These are phyloP conservation scores for Hypoxylon sp. DNA, from an alignment of 2,329 filamentous ascomycete genomes.

Conservation along the genomic window DNA sequence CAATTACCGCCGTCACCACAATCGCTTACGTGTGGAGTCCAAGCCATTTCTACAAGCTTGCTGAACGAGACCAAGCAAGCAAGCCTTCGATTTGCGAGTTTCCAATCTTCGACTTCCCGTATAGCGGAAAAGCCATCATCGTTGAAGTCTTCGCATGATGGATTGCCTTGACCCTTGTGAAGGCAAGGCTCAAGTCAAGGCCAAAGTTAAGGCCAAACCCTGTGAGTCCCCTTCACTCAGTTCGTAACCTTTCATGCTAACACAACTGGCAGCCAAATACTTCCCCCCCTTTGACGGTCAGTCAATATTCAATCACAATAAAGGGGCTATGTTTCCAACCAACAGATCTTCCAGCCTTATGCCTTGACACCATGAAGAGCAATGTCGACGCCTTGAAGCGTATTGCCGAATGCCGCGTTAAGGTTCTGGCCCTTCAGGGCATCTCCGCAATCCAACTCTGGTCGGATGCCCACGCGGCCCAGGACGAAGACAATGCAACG, in stretches of 20 bases:
- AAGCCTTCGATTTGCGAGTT: background rate
- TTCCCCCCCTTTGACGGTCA: constrained; percentile 17
- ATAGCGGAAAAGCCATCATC: background rate
- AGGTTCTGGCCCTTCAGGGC: background rate
- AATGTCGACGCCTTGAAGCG: background rate
- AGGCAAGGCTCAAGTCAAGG: background rate
- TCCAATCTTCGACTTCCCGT: no score
- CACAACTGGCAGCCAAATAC: constrained; percentile 15
- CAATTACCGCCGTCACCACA: background rate
- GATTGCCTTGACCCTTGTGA: background rate
- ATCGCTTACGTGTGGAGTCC: background rate
- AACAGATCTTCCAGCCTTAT: background rate
- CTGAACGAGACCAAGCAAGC: no score
- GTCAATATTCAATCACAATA: background rate
- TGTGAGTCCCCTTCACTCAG: constrained; percentile 13
- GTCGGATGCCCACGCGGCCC: constrained; percentile 17
- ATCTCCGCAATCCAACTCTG: constrained; percentile 8
- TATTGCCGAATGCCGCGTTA: background rate
- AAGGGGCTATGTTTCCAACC: background rate
- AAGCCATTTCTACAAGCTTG: no score
- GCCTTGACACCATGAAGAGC: background rate
- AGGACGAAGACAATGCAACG: background rate
- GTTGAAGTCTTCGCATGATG: background rate
- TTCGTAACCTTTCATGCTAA: constrained; percentile 3
- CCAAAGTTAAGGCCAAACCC: background rate